Evolutionary conservation across 352 stramenopile species (phyloP).

Genomic region (Globisporangium yorkense): DNA sequence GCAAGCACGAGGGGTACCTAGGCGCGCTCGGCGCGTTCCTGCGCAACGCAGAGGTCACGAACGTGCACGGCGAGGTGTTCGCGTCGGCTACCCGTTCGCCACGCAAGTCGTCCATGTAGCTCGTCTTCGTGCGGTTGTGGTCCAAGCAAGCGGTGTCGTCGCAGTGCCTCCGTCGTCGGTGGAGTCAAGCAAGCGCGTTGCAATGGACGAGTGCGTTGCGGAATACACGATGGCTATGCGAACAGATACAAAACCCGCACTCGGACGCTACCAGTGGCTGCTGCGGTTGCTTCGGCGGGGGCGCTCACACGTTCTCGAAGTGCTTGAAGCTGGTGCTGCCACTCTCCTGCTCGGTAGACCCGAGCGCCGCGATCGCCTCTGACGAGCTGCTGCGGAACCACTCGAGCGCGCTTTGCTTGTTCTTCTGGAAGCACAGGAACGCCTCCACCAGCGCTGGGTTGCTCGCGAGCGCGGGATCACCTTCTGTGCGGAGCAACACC

Average conservation of each 20-base stretch:
- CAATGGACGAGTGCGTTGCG: not conserved
- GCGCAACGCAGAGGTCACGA: conserved; percentile 67
- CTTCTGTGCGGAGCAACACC: conserved; percentile 57
- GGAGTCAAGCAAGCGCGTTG: not conserved
- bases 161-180: not conserved
- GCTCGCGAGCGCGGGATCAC: conserved; percentile 35
- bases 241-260: conserved; percentile 3
- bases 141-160: no score
- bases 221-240: not conserved
- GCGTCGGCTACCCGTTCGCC: conserved; percentile 29
- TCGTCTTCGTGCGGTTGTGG: not conserved
- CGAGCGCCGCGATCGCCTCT: conserved; percentile 12
- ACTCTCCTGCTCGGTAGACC: conserved; percentile 27
- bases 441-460: conserved; percentile 58
- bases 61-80: conserved; percentile 63
- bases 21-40: conserved; percentile 97
- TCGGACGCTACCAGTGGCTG: not conserved
- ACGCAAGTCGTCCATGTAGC: conserved; percentile 1
- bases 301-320: conserved; percentile 52
- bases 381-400: conserved; percentile 56
- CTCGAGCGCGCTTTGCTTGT: conserved; percentile 68
- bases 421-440: conserved; percentile 80
- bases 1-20: conserved; percentile 97
- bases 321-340: conserved; percentile 51
- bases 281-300: not conserved